Base-by-base conservation (phyloP, 257 asterid species). In the Solanum sejunctum region DNA sequence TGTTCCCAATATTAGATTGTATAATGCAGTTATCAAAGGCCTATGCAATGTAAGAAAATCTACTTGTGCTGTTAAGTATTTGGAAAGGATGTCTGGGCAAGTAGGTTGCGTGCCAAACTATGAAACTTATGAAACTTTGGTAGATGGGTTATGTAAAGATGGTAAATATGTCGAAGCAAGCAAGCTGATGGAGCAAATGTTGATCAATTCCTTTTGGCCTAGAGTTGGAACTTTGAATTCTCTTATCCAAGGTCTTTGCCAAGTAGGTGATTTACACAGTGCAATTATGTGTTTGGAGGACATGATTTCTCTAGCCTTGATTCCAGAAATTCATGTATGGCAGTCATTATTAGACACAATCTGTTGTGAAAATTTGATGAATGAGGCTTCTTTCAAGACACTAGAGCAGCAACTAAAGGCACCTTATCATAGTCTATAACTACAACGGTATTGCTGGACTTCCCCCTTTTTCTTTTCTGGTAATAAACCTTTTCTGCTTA, bases 251-350 rank as follows among this genome's bases (percentile, higher is more conserved):
- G 97, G 98, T 10, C 97, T 96, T 83, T 95, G 97, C 88, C 82
- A 69, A 43, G 86, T 80, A 43, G 93, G 93, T 12, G 90, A 84
- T 83, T 85, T 94, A 1, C 93, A 93, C 88, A 87, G 80, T 88
- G 99, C 97, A 63, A 87, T 91, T 75, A 36, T 93, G 90, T 93
- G 94, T 94, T 82, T 96, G 89, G 98, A 96, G 86, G 98, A 96
- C 94, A 94, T 96, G 97, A 88, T 92, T 75, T 92, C 92, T 85
- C 94, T 93, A 85, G 94, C 90, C 82, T 91, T 90, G 85, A 39
- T 87, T 41, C 99, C 99, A 20, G 88, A 91, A 36, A 36, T 69
- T 12, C 89, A 90, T n/a, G 92, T 91, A 4, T 96, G 98, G 98
- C 69, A 58, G 85, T 90, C 96, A 12, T 87, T 95, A 72, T 92